These are phyloP conservation scores for Cryphonectria parasitica DNA, from an alignment of 2,329 filamentous ascomycete genomes.

Conservation along the genomic window DNA sequence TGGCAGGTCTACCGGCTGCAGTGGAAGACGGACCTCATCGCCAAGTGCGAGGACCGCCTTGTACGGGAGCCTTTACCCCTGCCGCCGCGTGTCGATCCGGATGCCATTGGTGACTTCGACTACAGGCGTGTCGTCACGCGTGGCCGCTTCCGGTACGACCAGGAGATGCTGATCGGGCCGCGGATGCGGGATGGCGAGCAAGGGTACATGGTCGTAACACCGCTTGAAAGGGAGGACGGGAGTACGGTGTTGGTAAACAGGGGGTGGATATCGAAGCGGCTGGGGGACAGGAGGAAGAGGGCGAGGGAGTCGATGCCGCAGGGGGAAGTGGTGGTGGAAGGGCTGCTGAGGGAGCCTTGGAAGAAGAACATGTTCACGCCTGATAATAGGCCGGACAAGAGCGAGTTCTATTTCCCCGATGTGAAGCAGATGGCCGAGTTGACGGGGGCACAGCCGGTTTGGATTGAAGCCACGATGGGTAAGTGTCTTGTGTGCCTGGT, in stretches of 20 bases:
- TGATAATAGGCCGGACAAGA: conserved; percentile 79
- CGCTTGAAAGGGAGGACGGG: conserved; percentile 70
- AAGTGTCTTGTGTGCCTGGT: conserved; percentile 34
- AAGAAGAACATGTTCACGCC: conserved; percentile 99
- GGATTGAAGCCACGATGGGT: conserved; percentile 97
- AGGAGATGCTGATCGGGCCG: conserved; percentile 95
- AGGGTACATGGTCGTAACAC: conserved; percentile 90
- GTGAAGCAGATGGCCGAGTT: conserved; percentile 86
- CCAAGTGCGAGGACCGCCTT: conserved; percentile 89
- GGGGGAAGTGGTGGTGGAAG: conserved; percentile 79
- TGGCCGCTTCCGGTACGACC: conserved; percentile 79
- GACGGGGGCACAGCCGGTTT: conserved; percentile 83
- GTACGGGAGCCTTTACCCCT: conserved; percentile 84
- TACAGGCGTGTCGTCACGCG: conserved; percentile 80
- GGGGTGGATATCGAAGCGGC: conserved; percentile 86
- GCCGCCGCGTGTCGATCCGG: conserved; percentile 79
- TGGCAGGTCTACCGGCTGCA: conserved; percentile 94
- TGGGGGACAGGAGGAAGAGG: conserved; percentile 65
- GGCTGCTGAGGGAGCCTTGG: conserved; percentile 84
- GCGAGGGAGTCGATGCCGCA: conserved; percentile 67
- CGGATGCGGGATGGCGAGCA: conserved; percentile 86
- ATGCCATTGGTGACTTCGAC: conserved; percentile 86
- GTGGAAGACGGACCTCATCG: conserved; percentile 93
- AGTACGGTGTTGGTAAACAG: conserved; percentile 84
- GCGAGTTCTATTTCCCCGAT: conserved; percentile 94